Evolutionary conservation across 192 early-diverging fungal species (phyloP).

Genomic region (Coemansia pectinata): DNA sequence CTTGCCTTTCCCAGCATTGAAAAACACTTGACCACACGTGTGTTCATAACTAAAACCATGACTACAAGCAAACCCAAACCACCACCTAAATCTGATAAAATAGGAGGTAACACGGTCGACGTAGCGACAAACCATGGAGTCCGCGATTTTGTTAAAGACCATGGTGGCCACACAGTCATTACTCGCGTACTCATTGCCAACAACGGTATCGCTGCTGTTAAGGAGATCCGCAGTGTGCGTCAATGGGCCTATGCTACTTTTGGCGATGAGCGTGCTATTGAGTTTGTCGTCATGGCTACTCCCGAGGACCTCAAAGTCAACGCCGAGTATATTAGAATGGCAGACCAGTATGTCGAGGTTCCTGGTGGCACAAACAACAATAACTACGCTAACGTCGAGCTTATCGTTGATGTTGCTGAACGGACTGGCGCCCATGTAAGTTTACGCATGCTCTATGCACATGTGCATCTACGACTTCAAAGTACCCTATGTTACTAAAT

Average conservation of each 20-base stretch:
- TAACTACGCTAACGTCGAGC: conserved; percentile 98
- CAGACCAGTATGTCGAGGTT: conserved; percentile 98
- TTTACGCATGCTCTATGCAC: background rate
- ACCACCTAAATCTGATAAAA: conserved; percentile 1
- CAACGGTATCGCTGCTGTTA: conserved; percentile 99
- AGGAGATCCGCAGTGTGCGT: conserved; percentile 96
- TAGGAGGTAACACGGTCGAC: conserved; percentile 73
- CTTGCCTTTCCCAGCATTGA: background rate
- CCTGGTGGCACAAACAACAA: conserved; percentile 98
- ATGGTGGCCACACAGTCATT: conserved; percentile 85
- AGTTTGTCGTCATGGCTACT: conserved; percentile 98
- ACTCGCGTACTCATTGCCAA: conserved; percentile 97
- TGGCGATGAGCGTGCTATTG: conserved; percentile 92
- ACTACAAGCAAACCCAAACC: background rate
- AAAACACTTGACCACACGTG: background rate
- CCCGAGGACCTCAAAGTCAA: conserved; percentile 97
- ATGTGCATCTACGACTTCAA: background rate
- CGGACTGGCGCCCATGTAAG: conserved; percentile 82
- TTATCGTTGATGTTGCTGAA: conserved; percentile 98
- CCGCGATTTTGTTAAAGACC: conserved; percentile 73
- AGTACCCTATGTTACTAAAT: background rate
- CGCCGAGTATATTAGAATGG: conserved; percentile 99
- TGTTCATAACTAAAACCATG: background rate
- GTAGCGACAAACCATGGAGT: conserved; percentile 65
- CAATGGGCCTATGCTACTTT: conserved; percentile 99